Evolutionary conservation across 768 basidiomycete genomes (phyloP).

Genomic region (Lentinus tigrinus): DNA sequence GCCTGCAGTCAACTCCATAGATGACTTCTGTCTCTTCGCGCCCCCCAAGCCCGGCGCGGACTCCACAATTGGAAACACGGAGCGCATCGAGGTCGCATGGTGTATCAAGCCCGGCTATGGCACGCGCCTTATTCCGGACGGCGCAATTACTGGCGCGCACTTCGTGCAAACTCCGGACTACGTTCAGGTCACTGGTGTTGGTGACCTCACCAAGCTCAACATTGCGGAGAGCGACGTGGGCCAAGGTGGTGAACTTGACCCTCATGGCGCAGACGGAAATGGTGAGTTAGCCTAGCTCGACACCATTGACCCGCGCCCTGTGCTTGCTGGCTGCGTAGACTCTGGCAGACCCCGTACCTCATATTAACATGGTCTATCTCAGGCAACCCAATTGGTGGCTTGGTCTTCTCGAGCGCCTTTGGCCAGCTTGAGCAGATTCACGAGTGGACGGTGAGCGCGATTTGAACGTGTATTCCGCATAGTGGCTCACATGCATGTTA

Average conservation of each 20-base stretch:
- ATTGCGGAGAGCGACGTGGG: slow-evolving; percentile 58
- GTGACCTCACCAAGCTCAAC: slow-evolving; percentile 66
- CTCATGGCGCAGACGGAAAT: slow-evolving; percentile 62
- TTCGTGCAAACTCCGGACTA: slow-evolving; percentile 73
- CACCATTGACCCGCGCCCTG: not conserved
- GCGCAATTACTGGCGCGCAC: slow-evolving; percentile 67
- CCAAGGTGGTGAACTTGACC: slow-evolving; percentile 68
- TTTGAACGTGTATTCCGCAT: not conserved
- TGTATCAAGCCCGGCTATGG: slow-evolving; percentile 58
- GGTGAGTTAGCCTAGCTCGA: slow-evolving; percentile 28
- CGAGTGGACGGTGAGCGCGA: slow-evolving; percentile 64
- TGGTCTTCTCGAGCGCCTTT: slow-evolving; percentile 76
- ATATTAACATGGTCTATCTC: not conserved
- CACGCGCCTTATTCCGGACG: slow-evolving; percentile 68
- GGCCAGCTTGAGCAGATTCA: slow-evolving; percentile 57
- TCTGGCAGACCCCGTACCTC: no score
- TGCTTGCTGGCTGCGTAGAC: no score
- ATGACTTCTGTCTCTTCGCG: slow-evolving; percentile 57
- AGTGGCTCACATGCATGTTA: not conserved
- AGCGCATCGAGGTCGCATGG: slow-evolving; percentile 57
- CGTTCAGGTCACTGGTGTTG: slow-evolving; percentile 68
- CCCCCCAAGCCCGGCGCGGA: slow-evolving; percentile 50
- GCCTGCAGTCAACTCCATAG: slow-evolving; percentile 52
- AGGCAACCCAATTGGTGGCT: slow-evolving; percentile 62
- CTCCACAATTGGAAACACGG: slow-evolving; percentile 60